phyloP scores from a whole-genome alignment of 1,139 yeast species.

The Scheffersomyces cryptocercus region DNA sequence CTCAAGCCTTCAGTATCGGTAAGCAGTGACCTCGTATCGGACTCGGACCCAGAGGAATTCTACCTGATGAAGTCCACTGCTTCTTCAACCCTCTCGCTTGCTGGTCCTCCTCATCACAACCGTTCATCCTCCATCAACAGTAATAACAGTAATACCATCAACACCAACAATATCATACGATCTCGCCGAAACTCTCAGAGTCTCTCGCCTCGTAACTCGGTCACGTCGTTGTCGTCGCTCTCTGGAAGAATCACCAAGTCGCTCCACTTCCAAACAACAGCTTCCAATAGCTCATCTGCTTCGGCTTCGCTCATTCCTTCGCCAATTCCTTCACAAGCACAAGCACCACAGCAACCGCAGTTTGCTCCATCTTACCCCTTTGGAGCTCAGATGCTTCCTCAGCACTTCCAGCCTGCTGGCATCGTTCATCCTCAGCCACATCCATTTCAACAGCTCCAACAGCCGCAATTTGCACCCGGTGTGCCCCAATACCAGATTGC shows the following conservation, averaged over 20 bases:
- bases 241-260: constrained; percentile 43
- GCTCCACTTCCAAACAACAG: constrained; percentile 11
- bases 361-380: background rate
- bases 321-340: constrained; percentile 1
- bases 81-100: constrained; percentile 5
- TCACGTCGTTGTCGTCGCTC: constrained; percentile 45
- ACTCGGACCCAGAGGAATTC: constrained; percentile 42
- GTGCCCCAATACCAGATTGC: background rate
- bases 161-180: constrained; percentile 2
- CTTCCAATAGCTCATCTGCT: constrained; percentile 2
- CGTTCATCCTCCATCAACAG: constrained; percentile 6
- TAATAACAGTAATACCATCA: background rate
- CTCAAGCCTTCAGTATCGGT: constrained; percentile 28
- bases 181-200: constrained; percentile 19
- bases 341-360: constrained; percentile 4
- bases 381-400: constrained; percentile 1
- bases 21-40: constrained; percentile 27
- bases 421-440: constrained; percentile 4
- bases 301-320: background rate
- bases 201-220: constrained; percentile 48
- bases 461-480: background rate
- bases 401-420: constrained; percentile 4
- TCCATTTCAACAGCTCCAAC: background rate
- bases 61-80: constrained; percentile 28
- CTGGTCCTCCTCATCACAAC: constrained; percentile 1